phyloP scores from a whole-genome alignment of 768 basidiomycete species.

The Crassisporium funariophilum region DNA sequence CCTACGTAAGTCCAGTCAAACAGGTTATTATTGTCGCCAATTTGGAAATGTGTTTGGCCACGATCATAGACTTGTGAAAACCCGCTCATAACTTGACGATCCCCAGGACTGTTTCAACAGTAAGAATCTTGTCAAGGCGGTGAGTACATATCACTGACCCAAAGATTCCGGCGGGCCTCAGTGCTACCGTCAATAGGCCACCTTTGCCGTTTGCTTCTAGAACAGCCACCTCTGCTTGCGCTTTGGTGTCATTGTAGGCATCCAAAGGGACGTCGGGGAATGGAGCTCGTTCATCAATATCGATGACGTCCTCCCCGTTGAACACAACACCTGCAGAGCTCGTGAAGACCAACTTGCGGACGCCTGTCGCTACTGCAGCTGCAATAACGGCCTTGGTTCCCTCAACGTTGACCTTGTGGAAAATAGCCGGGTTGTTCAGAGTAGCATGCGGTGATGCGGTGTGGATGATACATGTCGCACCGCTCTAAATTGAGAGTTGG shows the following conservation, averaged over 20 bases:
- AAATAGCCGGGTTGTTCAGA: slow-evolving; percentile 66
- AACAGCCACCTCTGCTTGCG: slow-evolving; percentile 81
- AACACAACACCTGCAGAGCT: slow-evolving; percentile 91
- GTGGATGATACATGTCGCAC: slow-evolving; percentile 91
- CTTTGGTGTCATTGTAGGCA: slow-evolving; percentile 94
- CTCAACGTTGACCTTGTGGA: slow-evolving; percentile 92
- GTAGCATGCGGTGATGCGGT: slow-evolving; percentile 85
- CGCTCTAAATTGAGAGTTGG: slow-evolving; percentile 49
- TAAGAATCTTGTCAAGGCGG: slow-evolving; percentile 7
- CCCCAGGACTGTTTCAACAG: slow-evolving; percentile 69
- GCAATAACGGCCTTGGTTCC: slow-evolving; percentile 86
- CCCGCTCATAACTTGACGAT: slow-evolving; percentile 83
- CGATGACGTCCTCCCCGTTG: slow-evolving; percentile 77
- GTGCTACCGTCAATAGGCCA: slow-evolving; percentile 84
- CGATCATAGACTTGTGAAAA: slow-evolving; percentile 77
- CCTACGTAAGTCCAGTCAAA: slow-evolving; percentile 98
- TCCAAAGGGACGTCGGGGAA: slow-evolving; percentile 77
- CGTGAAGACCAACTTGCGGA: slow-evolving; percentile 91
- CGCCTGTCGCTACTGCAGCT: slow-evolving; percentile 70
- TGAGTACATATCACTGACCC: slow-evolving; percentile 57
- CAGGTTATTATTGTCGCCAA: slow-evolving; percentile 91
- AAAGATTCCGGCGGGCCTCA: slow-evolving; percentile 94
- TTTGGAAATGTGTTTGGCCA: slow-evolving; percentile 88
- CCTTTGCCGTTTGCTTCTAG: slow-evolving; percentile 84
- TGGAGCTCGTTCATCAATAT: slow-evolving; percentile 86